Evolutionary conservation across 805 yeast genomes (phyloP).

Genomic region (Clavispora vitiphila): DNA sequence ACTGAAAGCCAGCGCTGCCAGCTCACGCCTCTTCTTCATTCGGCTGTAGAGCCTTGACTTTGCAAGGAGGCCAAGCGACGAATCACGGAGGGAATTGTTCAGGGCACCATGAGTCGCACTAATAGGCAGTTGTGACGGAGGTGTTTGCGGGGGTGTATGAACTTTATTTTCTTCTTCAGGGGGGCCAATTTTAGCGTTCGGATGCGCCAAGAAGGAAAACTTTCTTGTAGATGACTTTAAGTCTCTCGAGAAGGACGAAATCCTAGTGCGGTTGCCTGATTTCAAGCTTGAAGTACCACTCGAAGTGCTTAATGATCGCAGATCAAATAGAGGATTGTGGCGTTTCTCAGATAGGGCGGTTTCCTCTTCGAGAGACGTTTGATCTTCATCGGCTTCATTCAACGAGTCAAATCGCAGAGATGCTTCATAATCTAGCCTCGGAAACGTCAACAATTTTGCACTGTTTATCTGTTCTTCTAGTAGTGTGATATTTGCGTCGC

Average conservation of each 20-base stretch:
- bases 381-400: constrained; percentile 3
- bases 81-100: neutral
- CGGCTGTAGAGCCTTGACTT: constrained; percentile 34
- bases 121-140: neutral
- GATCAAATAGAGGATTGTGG: neutral
- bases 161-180: neutral
- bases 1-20: constrained; percentile 16
- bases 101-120: neutral
- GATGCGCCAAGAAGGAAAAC: constrained; percentile 8
- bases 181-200: neutral
- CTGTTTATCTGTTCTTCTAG: constrained; percentile 28
- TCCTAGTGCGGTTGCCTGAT: neutral
- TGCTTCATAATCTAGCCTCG: neutral
- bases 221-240: constrained; percentile 8
- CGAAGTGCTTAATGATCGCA: neutral
- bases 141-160: neutral
- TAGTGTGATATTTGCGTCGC: constrained; percentile 24
- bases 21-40: constrained; percentile 34
- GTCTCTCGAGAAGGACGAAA: constrained; percentile 11
- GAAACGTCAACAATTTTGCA: constrained; percentile 22
- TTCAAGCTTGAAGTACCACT: neutral
- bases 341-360: neutral
- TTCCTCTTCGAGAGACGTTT: neutral
- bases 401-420: constrained; percentile 2
- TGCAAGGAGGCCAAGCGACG: constrained; percentile 15